Conservation (phyloP, 352 stramenopile species). For the Phytophthora quininea region DNA sequence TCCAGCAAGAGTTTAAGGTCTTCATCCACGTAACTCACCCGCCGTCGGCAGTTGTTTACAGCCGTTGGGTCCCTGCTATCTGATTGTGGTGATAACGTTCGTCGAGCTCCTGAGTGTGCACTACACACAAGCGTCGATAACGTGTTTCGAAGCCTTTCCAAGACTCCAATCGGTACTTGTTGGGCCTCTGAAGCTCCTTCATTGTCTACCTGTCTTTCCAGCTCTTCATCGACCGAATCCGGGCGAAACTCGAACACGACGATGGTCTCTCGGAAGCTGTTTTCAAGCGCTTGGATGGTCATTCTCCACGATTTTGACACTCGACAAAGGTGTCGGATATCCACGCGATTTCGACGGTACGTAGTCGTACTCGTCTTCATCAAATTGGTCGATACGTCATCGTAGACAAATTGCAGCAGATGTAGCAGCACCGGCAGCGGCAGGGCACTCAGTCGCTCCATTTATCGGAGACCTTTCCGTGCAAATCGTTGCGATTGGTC, state of each 20-base stretch:
- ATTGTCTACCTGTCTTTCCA: background rate
- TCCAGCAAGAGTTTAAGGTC: constrained; percentile 17
- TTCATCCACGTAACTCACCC: constrained; percentile 8
- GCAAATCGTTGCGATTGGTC: constrained; percentile 4
- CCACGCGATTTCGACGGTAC: background rate
- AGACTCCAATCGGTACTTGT: background rate
- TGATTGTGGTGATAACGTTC: background rate
- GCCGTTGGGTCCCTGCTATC: constrained; percentile 1
- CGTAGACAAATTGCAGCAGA: constrained; percentile 20
- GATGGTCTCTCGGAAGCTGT: constrained; percentile 11
- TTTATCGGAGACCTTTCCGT: constrained; percentile 5
- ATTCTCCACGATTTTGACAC: constrained; percentile 18
- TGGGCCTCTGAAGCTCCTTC: background rate
- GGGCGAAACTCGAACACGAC: constrained; percentile 21
- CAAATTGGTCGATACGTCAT: constrained; percentile 1
- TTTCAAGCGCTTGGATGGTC: constrained; percentile 11
- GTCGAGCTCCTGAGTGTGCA: background rate
- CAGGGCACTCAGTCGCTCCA: constrained; percentile 10
- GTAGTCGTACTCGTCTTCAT: background rate
- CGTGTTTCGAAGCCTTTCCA: background rate
- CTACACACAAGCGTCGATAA: constrained; percentile 10
- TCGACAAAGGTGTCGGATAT: constrained; percentile 1
- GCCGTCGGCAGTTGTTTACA: background rate
- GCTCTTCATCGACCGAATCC: background rate
- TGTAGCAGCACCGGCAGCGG: constrained; percentile 11